A percentile compares a stretch with the other conserved stretches of the same genome.
Evolutionary conservation across 164 flowering plant species (phyloP).

Genomic region (Paratinospora sagittata): DNA sequence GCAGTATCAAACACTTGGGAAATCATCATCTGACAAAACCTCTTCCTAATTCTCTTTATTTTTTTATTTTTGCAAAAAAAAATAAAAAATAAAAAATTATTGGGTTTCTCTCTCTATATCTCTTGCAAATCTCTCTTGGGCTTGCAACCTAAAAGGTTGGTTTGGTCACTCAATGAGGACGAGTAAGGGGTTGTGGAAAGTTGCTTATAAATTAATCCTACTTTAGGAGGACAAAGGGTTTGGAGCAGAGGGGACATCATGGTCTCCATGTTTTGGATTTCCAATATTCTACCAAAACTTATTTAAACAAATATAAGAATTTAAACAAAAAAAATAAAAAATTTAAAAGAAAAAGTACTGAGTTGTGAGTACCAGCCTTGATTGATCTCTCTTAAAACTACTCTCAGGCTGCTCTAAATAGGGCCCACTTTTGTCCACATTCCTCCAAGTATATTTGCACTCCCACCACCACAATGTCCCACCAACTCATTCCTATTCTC

Average conservation of each 20-base stretch:
- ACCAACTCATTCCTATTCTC: too few species aligned
- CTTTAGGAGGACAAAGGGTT: conserved; percentile 34
- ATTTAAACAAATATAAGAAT: too few species aligned
- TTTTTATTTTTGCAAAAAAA: too few species aligned
- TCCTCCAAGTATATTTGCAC: too few species aligned
- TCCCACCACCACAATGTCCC: too few species aligned
- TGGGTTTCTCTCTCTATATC: conserved; percentile 1
- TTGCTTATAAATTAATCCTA: conserved; percentile 28
- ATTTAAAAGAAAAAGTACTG: too few species aligned
- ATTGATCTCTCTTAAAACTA: too few species aligned
- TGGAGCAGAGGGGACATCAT: conserved; percentile 57
- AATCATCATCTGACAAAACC: too few species aligned
- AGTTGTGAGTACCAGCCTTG: background rate
- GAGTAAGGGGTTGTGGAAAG: conserved; percentile 28
- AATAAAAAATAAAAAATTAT: background rate
- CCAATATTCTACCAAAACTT: too few species aligned
- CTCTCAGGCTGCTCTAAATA: background rate
- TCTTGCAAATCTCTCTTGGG: background rate
- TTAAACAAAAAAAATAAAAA: background rate
- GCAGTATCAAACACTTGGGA: background rate
- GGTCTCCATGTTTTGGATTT: conserved; percentile 64
- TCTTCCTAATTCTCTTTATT: too few species aligned
- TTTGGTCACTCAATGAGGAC: conserved; percentile 16
- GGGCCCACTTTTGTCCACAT: background rate
- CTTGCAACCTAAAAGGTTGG: conserved; percentile 18